Evolutionary conservation across 2,329 filamentous ascomycete genomes (phyloP), one percentile per base, ranked within the genome.

Genomic region (Curvularia hawaiiensis): DNA sequence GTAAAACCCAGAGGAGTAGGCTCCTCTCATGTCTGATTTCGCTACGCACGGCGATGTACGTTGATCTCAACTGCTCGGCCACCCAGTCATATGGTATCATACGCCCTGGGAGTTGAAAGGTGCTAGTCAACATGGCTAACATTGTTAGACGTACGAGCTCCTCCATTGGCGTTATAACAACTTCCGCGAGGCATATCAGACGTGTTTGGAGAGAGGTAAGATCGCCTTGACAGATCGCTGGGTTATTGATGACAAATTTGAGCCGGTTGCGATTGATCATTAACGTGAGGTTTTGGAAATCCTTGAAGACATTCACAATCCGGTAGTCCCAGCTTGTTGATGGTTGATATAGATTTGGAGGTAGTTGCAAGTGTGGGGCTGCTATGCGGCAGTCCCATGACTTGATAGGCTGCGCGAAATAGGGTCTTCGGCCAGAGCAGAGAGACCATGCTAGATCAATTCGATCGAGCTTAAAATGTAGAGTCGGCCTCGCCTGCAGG

Each of bases 181-280:
- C 16, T 4, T 45, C 43, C 26, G 5, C 43, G 6, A 45, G 43
- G 43, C 43, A 18, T 18, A 45, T 18, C 16, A 45, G 43, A 30
- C 43, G 43, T 30, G 43, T 30, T 45, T 45, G 43, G 24, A 45
- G 43, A 4, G 43, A 30, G 28, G 24, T 45, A 11, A 45, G 43
- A 31, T 45, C 43, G n/a, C 3, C 26, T 30, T 20, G 43, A 24
- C 43, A 45, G 26, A 45, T 4, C 14, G 16, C 43, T 2, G 43
- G 43, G 4, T 45, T 45, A 31, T 45, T 3, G 4, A 45, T 4
- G n/a, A 45, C 26, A 18, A 30, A 45, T 12, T 45, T 45, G 43
- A 45, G 43, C 9, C 43, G 14, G n/a, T 45, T 45, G 24, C 43
- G 43, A 30, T 45, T 45, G n/a, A 45, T 45, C 43, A 30, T 45